phyloP scores from a whole-genome alignment of 1,139 yeast species.

The Yarrowia galli region DNA sequence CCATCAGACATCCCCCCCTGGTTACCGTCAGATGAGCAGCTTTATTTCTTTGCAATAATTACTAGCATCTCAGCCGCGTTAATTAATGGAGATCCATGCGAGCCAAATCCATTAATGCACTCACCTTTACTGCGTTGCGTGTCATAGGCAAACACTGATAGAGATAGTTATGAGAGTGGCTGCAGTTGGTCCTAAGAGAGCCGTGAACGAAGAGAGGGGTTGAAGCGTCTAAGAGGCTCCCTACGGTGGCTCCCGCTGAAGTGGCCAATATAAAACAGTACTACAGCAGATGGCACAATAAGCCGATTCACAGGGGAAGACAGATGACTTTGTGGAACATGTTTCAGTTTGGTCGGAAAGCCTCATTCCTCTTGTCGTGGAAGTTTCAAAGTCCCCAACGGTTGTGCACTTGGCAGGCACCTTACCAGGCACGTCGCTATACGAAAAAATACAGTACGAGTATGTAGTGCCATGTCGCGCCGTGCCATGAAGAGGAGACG shows the following conservation, averaged over 20 bases:
- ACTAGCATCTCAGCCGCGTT: conserved; percentile 28
- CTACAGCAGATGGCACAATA: no score
- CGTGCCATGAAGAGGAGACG: neutral
- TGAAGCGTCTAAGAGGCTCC: no score
- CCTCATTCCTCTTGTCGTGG: neutral
- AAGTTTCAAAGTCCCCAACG: conserved; percentile 3
- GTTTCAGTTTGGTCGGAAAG: conserved; percentile 2
- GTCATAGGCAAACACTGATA: neutral
- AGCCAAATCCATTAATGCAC: conserved; percentile 29
- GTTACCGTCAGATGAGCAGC: neutral
- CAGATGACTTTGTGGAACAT: neutral
- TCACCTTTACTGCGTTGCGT: neutral
- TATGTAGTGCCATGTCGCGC: neutral
- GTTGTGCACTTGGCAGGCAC: conserved; percentile 12
- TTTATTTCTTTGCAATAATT: neutral
- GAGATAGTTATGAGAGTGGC: neutral
- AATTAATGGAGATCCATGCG: conserved; percentile 17
- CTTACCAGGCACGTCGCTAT: neutral
- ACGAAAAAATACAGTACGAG: no score
- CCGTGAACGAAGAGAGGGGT: neutral
- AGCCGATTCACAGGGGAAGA: neutral
- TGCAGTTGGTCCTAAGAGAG: neutral
- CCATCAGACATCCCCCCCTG: neutral
- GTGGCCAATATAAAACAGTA: no score
- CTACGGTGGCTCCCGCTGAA: no score